Conservation (phyloP, 257 asterid species). For the Lithospermum erythrorhizon region DNA sequence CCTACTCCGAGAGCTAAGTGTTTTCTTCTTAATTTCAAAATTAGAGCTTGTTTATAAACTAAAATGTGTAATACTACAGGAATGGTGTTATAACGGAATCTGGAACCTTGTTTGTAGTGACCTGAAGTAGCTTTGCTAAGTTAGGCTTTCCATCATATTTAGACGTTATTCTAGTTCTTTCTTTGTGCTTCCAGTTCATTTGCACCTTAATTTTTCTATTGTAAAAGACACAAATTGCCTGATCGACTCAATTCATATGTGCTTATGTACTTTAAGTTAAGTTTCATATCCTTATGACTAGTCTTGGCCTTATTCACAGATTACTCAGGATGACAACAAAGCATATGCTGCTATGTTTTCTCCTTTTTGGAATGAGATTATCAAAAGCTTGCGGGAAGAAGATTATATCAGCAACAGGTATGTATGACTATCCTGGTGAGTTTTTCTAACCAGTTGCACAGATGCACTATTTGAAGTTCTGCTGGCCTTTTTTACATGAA, state of each 20-base stretch:
- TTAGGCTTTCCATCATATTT: neutral
- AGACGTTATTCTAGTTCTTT: neutral
- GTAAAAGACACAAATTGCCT: neutral
- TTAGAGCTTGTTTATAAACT: no score
- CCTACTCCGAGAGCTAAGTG: no score
- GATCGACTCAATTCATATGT: no score
- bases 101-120: neutral
- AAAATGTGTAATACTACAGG: neutral
- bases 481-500: no score
- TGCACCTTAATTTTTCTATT: no score
- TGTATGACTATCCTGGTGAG: slow-evolving; percentile 8
- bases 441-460: neutral
- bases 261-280: neutral
- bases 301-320: slow-evolving; percentile 19
- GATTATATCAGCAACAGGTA: slow-evolving; percentile 91
- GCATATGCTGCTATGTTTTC: slow-evolving; percentile 72
- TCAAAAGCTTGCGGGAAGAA: slow-evolving; percentile 94
- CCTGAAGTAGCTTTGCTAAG: neutral
- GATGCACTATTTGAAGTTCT: neutral
- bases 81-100: neutral
- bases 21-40: no score
- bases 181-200: no score
- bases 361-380: slow-evolving; percentile 96
- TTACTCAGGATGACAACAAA: slow-evolving; percentile 55
- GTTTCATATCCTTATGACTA: neutral